phyloP scores from a whole-genome alignment of 768 basidiomycete genomes.

The Lactarius quietus region DNA sequence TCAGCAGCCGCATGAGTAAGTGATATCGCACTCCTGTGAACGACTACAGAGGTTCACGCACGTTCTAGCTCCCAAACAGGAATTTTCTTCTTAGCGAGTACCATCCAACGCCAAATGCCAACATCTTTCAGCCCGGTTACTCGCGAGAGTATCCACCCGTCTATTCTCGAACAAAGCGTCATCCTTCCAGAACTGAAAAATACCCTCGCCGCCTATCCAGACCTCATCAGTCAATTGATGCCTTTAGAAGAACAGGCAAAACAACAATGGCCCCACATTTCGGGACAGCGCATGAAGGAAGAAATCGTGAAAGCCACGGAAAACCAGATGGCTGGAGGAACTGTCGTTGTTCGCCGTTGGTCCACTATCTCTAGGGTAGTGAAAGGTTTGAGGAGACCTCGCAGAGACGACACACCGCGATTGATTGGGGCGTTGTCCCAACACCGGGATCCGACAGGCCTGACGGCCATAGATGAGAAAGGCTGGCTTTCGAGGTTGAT shows the following conservation, averaged over 20 bases:
- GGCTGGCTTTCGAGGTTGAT: constrained; percentile 4
- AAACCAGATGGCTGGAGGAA: not conserved
- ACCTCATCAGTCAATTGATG: constrained; percentile 14
- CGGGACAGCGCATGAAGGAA: not conserved
- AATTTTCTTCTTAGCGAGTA: constrained; percentile 9
- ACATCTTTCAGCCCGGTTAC: constrained; percentile 9
- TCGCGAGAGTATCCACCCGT: constrained; percentile 20
- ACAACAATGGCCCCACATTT: not conserved
- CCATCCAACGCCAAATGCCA: constrained; percentile 13
- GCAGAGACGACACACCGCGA: not conserved
- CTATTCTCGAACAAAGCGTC: constrained; percentile 15
- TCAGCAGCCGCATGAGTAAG: constrained; percentile 62
- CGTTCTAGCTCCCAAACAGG: constrained; percentile 38
- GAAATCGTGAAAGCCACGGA: not conserved
- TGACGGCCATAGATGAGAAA: not conserved
- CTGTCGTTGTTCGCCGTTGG: not conserved
- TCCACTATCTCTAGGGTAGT: constrained; percentile 3
- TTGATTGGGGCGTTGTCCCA: not conserved
- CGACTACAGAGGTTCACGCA: constrained; percentile 4
- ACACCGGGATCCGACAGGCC: not conserved
- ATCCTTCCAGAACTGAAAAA: constrained; percentile 9
- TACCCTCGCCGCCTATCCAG: constrained; percentile 7
- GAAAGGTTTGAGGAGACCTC: constrained; percentile 1
- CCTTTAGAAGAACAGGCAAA: constrained; percentile 18
- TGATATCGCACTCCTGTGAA: constrained; percentile 8